phyloP scores from a whole-genome alignment of 371 early-diverging fungal species.

The Syncephalastrum racemosum region DNA sequence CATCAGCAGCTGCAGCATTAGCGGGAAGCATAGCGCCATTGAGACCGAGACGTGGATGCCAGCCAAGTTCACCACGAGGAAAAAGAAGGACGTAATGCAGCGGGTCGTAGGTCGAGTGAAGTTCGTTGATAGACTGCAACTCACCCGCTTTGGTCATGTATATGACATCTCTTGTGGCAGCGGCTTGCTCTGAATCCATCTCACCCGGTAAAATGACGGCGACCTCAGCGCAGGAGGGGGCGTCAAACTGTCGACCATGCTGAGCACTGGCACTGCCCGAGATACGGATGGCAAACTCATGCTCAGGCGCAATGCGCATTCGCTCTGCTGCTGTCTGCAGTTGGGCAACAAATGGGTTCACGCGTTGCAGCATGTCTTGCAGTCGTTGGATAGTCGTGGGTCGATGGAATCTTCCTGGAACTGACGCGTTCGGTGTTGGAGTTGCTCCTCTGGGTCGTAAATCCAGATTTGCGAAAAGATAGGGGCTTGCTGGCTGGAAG shows the following conservation, averaged over 20 bases:
- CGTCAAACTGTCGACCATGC: constrained; percentile 2
- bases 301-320: not conserved
- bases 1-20: no score
- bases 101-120: constrained; percentile 6
- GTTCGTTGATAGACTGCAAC: constrained; percentile 3
- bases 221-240: constrained; percentile 1
- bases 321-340: constrained; percentile 6
- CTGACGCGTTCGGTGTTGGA: not conserved
- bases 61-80: constrained; percentile 8
- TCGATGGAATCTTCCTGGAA: not conserved
- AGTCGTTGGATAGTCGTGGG: not conserved
- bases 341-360: not conserved
- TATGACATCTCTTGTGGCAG: constrained; percentile 8
- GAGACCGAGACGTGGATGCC: not conserved
- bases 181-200: no score
- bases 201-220: no score
- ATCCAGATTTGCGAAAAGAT: constrained; percentile 10
- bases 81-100: constrained; percentile 8
- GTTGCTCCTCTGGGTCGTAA: constrained; percentile 1
- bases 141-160: not conserved
- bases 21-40: no score
- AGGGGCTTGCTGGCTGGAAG: not conserved
- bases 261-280: not conserved
- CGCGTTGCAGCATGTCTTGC: not conserved
- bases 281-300: constrained; percentile 3